Evolutionary conservation across 2,329 filamentous ascomycete species (phyloP).

Genomic region (Thelonectria discophora): DNA sequence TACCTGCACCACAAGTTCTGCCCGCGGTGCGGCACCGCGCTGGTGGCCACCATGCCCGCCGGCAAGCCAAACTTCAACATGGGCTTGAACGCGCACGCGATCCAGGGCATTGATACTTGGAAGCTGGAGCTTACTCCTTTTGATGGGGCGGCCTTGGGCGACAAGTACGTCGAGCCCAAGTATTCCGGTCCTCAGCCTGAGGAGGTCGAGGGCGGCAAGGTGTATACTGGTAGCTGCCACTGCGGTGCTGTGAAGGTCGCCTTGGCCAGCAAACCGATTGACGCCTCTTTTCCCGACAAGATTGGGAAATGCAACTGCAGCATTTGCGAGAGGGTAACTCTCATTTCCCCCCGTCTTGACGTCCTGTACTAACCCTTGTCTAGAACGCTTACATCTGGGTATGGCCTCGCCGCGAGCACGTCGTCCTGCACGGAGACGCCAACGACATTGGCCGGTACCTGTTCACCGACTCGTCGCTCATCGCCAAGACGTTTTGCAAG

Average conservation of each 20-base stretch:
- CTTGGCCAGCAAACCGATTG: constrained; percentile 53
- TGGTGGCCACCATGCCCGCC: constrained; percentile 47
- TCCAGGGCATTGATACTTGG: constrained; percentile 57
- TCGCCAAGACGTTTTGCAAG: constrained; percentile 58
- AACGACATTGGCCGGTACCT: constrained; percentile 52
- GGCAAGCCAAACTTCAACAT: constrained; percentile 43
- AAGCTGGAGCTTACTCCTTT: constrained; percentile 47
- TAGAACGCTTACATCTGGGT: constrained; percentile 57
- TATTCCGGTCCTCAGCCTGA: constrained; percentile 53
- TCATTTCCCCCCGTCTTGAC: background rate
- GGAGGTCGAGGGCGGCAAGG: constrained; percentile 48
- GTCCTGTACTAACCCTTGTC: background rate
- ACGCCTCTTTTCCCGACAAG: constrained; percentile 46
- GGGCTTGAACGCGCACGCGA: constrained; percentile 53
- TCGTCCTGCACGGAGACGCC: constrained; percentile 50
- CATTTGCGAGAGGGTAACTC: constrained; percentile 53
- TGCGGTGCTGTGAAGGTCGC: constrained; percentile 59
- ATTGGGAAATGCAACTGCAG: constrained; percentile 61
- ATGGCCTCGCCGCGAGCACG: constrained; percentile 52
- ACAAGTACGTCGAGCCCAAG: constrained; percentile 46
- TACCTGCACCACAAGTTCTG: constrained; percentile 62
- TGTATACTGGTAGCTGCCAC: constrained; percentile 62
- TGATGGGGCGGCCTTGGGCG: constrained; percentile 48
- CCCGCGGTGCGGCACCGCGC: constrained; percentile 56
- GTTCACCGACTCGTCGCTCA: constrained; percentile 43